phyloP scores from a whole-genome alignment of 345 rosid genomes.

The Moricandia moricandioides region DNA sequence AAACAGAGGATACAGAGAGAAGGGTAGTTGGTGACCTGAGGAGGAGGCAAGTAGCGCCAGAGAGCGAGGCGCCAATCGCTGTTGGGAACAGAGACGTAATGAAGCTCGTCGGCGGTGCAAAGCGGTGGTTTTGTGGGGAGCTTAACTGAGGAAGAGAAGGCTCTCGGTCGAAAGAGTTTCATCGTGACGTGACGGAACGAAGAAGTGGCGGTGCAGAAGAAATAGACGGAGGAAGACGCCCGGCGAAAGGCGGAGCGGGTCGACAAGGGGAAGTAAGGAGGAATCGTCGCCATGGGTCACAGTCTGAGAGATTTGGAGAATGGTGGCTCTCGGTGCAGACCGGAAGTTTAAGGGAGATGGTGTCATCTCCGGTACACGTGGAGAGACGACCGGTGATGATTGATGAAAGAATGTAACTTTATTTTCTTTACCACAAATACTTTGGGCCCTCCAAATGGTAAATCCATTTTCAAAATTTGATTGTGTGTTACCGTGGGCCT shows the following conservation, averaged over 20 bases:
- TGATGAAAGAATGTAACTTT: conserved; percentile 5
- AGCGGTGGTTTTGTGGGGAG: conserved; percentile 58
- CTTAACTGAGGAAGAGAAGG: conserved; percentile 37
- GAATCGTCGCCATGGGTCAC: conserved; percentile 32
- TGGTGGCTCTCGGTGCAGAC: not conserved
- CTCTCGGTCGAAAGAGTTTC: conserved; percentile 18
- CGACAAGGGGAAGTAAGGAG: conserved; percentile 42
- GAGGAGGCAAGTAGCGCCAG: conserved; percentile 75
- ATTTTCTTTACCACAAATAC: not conserved
- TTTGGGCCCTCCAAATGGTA: conserved; percentile 20
- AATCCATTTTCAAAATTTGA: not conserved
- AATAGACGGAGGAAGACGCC: conserved; percentile 41
- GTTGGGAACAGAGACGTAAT: conserved; percentile 62
- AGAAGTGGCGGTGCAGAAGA: conserved; percentile 14
- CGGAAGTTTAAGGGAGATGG: not conserved
- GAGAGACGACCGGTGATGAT: conserved; percentile 25
- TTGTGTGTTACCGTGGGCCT: not conserved
- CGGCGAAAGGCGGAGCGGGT: conserved; percentile 48
- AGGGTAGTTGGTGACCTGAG: conserved; percentile 34
- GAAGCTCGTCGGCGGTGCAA: conserved; percentile 97
- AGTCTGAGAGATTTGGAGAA: conserved; percentile 7
- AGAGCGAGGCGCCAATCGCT: conserved; percentile 90
- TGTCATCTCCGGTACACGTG: conserved; percentile 28
- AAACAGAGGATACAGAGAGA: conserved; percentile 2
- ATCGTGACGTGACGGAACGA: conserved; percentile 3